phyloP scores from a whole-genome alignment of 2,329 filamentous ascomycete genomes.

The Coccinonectria pachysandricola region DNA sequence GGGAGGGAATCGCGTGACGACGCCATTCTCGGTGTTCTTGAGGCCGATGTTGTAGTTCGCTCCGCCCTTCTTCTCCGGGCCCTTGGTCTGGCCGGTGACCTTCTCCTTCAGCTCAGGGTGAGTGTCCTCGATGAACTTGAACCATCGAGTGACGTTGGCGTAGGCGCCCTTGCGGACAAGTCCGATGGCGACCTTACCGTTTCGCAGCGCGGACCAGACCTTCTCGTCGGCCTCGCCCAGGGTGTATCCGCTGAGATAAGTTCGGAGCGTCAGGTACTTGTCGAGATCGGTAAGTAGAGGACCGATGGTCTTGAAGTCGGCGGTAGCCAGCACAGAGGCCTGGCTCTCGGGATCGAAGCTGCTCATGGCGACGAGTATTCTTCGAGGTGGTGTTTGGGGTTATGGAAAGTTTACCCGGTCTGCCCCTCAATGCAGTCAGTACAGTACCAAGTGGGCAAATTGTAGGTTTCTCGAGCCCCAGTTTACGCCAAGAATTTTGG shows the following conservation, averaged over 20 bases:
- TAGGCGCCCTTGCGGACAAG: slow-evolving; percentile 71
- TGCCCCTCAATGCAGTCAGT: slow-evolving; percentile 3
- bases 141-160: slow-evolving; percentile 76
- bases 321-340: slow-evolving; percentile 16
- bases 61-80: slow-evolving; percentile 62
- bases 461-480: slow-evolving; percentile 11
- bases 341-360: slow-evolving; percentile 17
- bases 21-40: slow-evolving; percentile 74
- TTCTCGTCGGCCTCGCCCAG: slow-evolving; percentile 68
- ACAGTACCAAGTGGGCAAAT: slow-evolving; percentile 6
- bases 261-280: slow-evolving; percentile 76
- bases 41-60: slow-evolving; percentile 84
- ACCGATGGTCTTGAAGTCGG: slow-evolving; percentile 72
- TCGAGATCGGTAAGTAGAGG: slow-evolving; percentile 66
- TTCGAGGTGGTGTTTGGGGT: slow-evolving; percentile 1
- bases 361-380: slow-evolving; percentile 11
- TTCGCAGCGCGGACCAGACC: slow-evolving; percentile 73
- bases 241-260: slow-evolving; percentile 73
- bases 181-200: slow-evolving; percentile 73
- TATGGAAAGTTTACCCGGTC: background rate
- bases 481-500: slow-evolving; percentile 11
- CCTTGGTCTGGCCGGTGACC: slow-evolving; percentile 43
- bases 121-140: slow-evolving; percentile 69
- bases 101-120: slow-evolving; percentile 67
- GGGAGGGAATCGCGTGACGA: slow-evolving; percentile 85